Base-by-base conservation (phyloP, 768 basidiomycete species). In the Collybia mongolica region DNA sequence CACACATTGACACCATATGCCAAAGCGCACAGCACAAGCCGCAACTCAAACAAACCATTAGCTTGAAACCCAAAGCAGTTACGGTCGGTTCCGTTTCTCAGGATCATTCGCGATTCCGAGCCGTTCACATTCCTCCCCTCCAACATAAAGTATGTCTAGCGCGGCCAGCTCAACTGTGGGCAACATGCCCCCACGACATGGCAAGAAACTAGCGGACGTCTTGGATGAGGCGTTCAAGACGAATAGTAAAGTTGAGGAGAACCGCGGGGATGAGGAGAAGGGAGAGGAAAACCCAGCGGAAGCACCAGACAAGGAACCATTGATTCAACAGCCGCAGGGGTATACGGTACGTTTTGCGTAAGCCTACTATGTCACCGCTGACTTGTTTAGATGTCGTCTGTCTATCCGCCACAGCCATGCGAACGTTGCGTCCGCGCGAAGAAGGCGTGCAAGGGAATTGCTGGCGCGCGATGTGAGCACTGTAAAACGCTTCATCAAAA, bases 401-500 rank as follows among this genome's bases (percentile, higher is more conserved):
- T 70, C 40, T 65, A 65, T 49, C 68, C 74, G 26, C 71, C 73
- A 22, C 66, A 65, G 43, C 72, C 73, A 14, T 76, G 75, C 54
- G 75, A 76, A 48, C 71, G 75, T 43, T 76, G 75, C 52, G 62
- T 70, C 55, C 72, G 73, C 53, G 69, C 71, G 17, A 69, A 67
- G 40, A 72, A 69, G 58, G 67, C 65, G 5, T 76, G 75, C 57
- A 72, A 66, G 54, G 75, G 75, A 17, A 60, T 72, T 19, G 65
- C 70, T 24, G 72, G 73, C 40, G 66, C 69, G 57, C 73, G 75
- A 44, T 76, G 75, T 56, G 73, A 75, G 51, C 65, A 75, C 55
- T 76, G 75, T 64, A 76, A 75, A 58, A 61, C 65, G 51, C 64
- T 75, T 47, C 74, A 75, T 57, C 73, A 75, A 59, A 73, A 72